Conservation (phyloP, 306 rosid genomes). For the Castanea mollissima region DNA sequence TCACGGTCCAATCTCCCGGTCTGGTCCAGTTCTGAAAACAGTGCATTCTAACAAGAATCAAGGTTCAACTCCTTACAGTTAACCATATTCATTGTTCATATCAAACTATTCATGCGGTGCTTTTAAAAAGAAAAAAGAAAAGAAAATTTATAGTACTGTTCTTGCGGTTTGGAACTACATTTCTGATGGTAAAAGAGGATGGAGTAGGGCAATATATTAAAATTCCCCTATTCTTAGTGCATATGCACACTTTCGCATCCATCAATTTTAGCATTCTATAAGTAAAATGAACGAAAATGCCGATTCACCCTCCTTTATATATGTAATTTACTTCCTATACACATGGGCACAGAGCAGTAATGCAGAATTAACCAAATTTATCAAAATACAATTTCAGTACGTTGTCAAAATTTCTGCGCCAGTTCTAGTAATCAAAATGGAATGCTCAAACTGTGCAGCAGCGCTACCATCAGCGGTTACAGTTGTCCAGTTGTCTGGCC, state of each 20-base stretch:
- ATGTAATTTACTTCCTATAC: not conserved
- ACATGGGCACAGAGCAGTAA: not conserved
- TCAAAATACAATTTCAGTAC: constrained; percentile 15
- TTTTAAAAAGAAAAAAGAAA: too few relatives aligned
- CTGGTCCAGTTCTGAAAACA: too few relatives aligned
- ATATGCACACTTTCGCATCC: not conserved
- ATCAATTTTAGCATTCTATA: not conserved
- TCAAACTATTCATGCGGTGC: not conserved
- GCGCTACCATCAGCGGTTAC: constrained; percentile 74
- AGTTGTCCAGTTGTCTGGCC: constrained; percentile 96
- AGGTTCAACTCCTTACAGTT: not conserved
- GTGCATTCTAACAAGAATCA: not conserved
- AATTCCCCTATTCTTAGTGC: not conserved
- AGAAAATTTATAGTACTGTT: too few relatives aligned
- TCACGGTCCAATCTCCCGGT: too few relatives aligned
- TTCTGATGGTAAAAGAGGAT: not conserved
- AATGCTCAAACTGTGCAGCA: constrained; percentile 96
- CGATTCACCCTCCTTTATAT: not conserved
- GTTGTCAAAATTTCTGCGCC: constrained; percentile 89
- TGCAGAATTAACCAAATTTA: constrained; percentile 10
- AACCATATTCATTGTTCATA: not conserved
- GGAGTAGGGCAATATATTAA: not conserved
- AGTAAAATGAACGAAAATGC: not conserved
- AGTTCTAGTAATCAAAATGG: constrained; percentile 82
- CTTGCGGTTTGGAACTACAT: too few relatives aligned